Base-by-base conservation (phyloP, 2,329 filamentous ascomycete species). In the Bipolaris zeicola region DNA sequence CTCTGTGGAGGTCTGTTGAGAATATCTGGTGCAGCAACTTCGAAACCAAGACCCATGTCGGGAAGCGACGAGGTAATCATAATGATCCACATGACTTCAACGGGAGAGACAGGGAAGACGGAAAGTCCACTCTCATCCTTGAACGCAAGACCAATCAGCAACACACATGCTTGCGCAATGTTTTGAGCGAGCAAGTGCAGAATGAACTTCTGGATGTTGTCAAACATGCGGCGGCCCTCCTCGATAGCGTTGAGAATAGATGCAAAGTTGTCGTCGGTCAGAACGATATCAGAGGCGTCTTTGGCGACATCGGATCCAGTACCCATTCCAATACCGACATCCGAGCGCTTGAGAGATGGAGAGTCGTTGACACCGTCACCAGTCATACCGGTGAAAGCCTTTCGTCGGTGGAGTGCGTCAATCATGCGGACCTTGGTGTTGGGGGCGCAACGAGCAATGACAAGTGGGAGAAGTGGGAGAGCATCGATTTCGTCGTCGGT, bases 11-110 rank as follows among this genome's bases (percentile, higher is more conserved):
- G 90, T 50, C 91, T 88, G 61, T 83, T 80, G 85, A 96, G 91
- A 59, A 96, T 88, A 70, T 94, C 89, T 1, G 85, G 83, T 0
- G 88, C 85, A 0, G 91, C 90, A 42, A 83, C 79, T 75, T 96
- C 92, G 64, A 92, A 89, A 18, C 92, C 91, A 1, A 96, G 85
- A 41, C 92, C 92, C 79, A 96, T 95, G 56, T 93, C 92, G 1
- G 92, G 92, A 34, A 64, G 39, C 7, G 58, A 90, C 38, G 90
- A 94, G 0, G 92, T 96, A 52, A 95, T 85, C 89, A 96, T 94
- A 76, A 96, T 96, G 74, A 96, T 91, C 92, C 91, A 96, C 57
- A 96, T 84, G 61, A 96, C 94, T 67, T 96, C 88, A 10, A 96
- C 86, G 0, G 92, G 91, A 0, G 90, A 87, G 42, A 96, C 85